Conservation (phyloP, 148 eudicot species). For the Chenopodium formosanum region DNA sequence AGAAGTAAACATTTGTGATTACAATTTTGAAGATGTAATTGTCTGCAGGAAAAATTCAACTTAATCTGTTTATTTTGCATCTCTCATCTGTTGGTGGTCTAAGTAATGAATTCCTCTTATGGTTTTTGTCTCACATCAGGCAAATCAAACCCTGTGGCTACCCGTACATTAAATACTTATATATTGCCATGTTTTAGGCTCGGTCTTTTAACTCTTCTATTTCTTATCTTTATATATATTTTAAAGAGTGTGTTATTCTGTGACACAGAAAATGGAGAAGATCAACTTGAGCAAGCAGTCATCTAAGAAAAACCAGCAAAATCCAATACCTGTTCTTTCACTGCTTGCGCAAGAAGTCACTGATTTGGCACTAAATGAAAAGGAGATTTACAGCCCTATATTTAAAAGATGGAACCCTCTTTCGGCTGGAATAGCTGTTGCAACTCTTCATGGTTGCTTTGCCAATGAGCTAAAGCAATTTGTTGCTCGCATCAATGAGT, state of each 20-base stretch:
- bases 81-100: too few species aligned
- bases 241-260: slow-evolving; percentile 15
- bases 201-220: background rate
- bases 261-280: slow-evolving; percentile 79
- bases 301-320: slow-evolving; percentile 47
- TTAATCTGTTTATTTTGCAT: background rate
- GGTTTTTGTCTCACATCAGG: background rate
- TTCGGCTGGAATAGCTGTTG: slow-evolving; percentile 86
- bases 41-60: background rate
- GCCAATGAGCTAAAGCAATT: slow-evolving; percentile 81
- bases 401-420: slow-evolving; percentile 91
- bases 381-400: slow-evolving; percentile 80
- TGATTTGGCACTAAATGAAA: slow-evolving; percentile 81
- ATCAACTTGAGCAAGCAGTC: slow-evolving; percentile 60
- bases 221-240: background rate
- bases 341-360: slow-evolving; percentile 82
- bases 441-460: slow-evolving; percentile 79
- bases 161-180: background rate
- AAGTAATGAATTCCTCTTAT: too few species aligned
- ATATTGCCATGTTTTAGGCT: background rate
- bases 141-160: background rate
- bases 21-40: background rate
- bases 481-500: slow-evolving; percentile 63
- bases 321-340: slow-evolving; percentile 71
- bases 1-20: background rate